Conservation (phyloP, 2,329 filamentous ascomycete genomes). For the Anthostomella pinea region DNA sequence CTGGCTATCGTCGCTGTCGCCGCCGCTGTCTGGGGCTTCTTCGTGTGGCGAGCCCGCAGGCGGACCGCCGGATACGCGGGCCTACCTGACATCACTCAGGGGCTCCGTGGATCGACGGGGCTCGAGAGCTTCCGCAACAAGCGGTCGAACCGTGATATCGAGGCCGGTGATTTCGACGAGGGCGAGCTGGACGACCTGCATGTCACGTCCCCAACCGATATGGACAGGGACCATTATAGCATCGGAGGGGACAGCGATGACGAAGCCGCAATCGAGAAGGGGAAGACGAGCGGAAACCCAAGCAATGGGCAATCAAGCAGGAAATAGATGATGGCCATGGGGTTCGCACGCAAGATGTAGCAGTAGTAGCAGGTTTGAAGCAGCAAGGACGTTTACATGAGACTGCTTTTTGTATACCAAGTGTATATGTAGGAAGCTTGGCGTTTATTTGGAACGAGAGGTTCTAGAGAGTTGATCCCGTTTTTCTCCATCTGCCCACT, state of each 20-base stretch:
- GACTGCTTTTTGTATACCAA: too few species aligned
- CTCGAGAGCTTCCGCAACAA: slow-evolving; percentile 49
- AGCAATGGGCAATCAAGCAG: slow-evolving; percentile 6
- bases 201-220: slow-evolving; percentile 43
- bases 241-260: slow-evolving; percentile 57
- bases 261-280: slow-evolving; percentile 24
- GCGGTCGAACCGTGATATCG: slow-evolving; percentile 49
- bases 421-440: too few species aligned
- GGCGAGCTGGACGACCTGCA: slow-evolving; percentile 62
- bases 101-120: slow-evolving; percentile 33
- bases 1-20: slow-evolving; percentile 77
- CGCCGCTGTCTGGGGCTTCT: slow-evolving; percentile 72
- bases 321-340: not conserved
- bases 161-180: slow-evolving; percentile 65
- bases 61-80: slow-evolving; percentile 54
- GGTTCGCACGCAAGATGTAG: too few species aligned
- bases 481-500: too few species aligned
- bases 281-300: slow-evolving; percentile 22
- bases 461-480: too few species aligned
- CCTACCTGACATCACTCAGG: slow-evolving; percentile 39
- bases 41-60: slow-evolving; percentile 61
- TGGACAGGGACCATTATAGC: slow-evolving; percentile 48
- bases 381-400: too few species aligned
- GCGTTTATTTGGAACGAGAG: too few species aligned
- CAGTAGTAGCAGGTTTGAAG: too few species aligned